Evolutionary conservation across 1,284 basidiomycete genomes (phyloP), one percentile per base, ranked within the genome.

Genomic region (Nidula niveotomentosa): DNA sequence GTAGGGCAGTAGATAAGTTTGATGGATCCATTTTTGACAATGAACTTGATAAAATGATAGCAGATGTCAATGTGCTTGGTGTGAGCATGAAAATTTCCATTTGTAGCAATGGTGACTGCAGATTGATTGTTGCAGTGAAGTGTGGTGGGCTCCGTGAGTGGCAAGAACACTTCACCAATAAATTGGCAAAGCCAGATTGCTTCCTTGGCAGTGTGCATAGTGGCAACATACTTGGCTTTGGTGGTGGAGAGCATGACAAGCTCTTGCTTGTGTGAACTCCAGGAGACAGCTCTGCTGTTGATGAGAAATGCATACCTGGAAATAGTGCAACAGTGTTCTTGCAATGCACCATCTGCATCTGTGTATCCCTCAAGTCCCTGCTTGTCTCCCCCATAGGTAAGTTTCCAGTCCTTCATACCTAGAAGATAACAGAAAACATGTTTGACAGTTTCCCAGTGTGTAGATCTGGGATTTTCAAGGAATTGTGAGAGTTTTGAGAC

Each of bases 271-370:
- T 68, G 63, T 1, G 54, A 7, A 64, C 60, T 6, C 66, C 68
- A 44, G 58, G 44, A 46, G 12, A 46, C 5, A 2, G 17, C 44
- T 46, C 44, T 17, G 13, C 44, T 61, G 33, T 60, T 62, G 12
- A 68, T 52, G 2, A 64, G 54, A 55, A 67, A 68, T n/a, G 61
- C 59, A 53, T 65, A 73, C 0, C 71, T 71, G 2, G 63, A 68
- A 41, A 45, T 34, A 18, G 49, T 13, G 61, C 60, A 51, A 60
- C 58, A 5, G 46, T 17, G 41, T 62, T 51, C 2, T 56, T 53
- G 8, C 2, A 2, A n/a, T 9, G 36, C 52, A 58, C 62, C 61
- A 53, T 67, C 62, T 4, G 64, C 63, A 45, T 69, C 66, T 1
- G 59, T 52, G 43, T 58, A 69, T 0, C 60, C 62, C 13, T 39